phyloP scores from a whole-genome alignment of 352 stramenopile genomes.

The Pythium sukuiense region DNA sequence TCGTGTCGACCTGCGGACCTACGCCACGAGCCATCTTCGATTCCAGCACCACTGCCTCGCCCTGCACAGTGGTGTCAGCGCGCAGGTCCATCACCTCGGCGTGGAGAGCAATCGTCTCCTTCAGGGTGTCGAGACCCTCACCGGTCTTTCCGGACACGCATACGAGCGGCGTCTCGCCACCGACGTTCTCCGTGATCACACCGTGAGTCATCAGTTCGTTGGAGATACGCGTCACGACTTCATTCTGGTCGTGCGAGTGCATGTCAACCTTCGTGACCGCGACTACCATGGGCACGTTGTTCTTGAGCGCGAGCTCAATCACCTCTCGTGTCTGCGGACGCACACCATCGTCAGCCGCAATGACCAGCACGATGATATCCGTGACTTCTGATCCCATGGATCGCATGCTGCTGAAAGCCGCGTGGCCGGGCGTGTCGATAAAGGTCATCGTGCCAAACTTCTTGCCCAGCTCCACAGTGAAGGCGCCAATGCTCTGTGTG shows the following conservation, averaged over 20 bases:
- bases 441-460: constrained; percentile 89
- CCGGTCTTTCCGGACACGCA: constrained; percentile 96
- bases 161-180: constrained; percentile 92
- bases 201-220: constrained; percentile 93
- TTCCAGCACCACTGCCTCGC: constrained; percentile 96
- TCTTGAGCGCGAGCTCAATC: constrained; percentile 93
- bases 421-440: constrained; percentile 99
- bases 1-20: constrained; percentile 93
- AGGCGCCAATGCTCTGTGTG: constrained; percentile 98
- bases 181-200: constrained; percentile 93
- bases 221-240: constrained; percentile 66
- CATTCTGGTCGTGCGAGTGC: constrained; percentile 66
- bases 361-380: constrained; percentile 97
- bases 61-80: constrained; percentile 84
- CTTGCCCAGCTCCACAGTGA: constrained; percentile 94
- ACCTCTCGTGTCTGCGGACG: constrained; percentile 97
- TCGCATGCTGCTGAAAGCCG: constrained; percentile 98
- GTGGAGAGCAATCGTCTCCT: constrained; percentile 96
- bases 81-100: constrained; percentile 96
- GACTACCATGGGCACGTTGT: constrained; percentile 95
- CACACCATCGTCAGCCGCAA: constrained; percentile 98
- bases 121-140: constrained; percentile 93
- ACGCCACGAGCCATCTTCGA: constrained; percentile 93
- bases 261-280: constrained; percentile 98
- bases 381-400: constrained; percentile 95